Evolutionary conservation across 1,284 basidiomycete genomes (phyloP).

Genomic region (Kalmanozyma brasiliensis): DNA sequence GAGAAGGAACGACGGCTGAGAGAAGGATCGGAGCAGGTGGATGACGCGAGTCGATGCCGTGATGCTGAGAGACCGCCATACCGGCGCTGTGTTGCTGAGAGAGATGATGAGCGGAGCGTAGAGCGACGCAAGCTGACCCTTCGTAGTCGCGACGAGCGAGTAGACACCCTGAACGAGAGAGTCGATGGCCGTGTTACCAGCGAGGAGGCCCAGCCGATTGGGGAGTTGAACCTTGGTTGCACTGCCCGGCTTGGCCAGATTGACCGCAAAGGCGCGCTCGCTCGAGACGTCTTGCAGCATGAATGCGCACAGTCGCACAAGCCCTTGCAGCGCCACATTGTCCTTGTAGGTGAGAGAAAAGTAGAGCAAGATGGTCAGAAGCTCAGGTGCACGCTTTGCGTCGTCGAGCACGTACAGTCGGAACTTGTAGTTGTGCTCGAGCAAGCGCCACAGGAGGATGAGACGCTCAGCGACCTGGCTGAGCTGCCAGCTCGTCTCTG

Average conservation of each 20-base stretch:
- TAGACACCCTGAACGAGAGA: slow-evolving; percentile 78
- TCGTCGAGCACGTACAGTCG: slow-evolving; percentile 53
- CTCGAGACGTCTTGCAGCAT: slow-evolving; percentile 90
- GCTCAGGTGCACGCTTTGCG: slow-evolving; percentile 31
- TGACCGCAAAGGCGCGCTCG: slow-evolving; percentile 78
- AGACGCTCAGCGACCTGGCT: slow-evolving; percentile 58
- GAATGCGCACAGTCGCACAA: slow-evolving; percentile 88
- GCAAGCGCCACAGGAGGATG: slow-evolving; percentile 55
- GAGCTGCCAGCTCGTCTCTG: slow-evolving; percentile 36
- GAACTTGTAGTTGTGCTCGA: slow-evolving; percentile 59
- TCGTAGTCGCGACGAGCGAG: slow-evolving; percentile 83
- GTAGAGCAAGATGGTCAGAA: slow-evolving; percentile 40
- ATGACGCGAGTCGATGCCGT: slow-evolving; percentile 83
- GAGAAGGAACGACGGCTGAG: slow-evolving; percentile 85
- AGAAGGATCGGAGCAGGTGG: slow-evolving; percentile 88
- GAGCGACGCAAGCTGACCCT: slow-evolving; percentile 71
- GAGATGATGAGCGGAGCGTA: slow-evolving; percentile 82
- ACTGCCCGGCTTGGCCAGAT: slow-evolving; percentile 51
- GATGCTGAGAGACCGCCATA: slow-evolving; percentile 80
- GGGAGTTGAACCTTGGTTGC: slow-evolving; percentile 44
- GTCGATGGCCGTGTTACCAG: slow-evolving; percentile 45
- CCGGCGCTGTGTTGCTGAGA: slow-evolving; percentile 85
- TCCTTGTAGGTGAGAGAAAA: slow-evolving; percentile 52
- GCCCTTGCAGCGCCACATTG: slow-evolving; percentile 81
- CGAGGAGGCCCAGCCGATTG: slow-evolving; percentile 19